These are phyloP conservation scores for Saccharata proteae DNA, from an alignment of 2,329 filamentous ascomycete species.

Conservation along the genomic window DNA sequence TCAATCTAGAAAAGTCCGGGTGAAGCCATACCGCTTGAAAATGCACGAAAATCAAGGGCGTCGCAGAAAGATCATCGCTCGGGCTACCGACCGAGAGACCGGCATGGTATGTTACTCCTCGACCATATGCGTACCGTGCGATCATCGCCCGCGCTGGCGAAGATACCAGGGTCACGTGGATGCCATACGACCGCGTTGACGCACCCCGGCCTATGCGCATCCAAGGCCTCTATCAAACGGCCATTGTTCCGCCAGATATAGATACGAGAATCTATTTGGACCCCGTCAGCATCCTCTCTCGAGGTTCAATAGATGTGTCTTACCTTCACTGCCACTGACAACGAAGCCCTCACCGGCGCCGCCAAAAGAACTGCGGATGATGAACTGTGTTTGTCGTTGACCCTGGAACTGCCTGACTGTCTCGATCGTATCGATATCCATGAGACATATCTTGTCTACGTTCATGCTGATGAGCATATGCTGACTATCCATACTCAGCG, in stretches of 20 bases:
- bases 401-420: slow-evolving; percentile 65
- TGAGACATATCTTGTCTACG: slow-evolving; percentile 63
- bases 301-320: slow-evolving; percentile 12
- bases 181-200: slow-evolving; percentile 90
- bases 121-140: slow-evolving; percentile 73
- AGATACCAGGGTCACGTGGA: slow-evolving; percentile 66
- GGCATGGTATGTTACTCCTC: neutral
- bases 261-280: slow-evolving; percentile 49
- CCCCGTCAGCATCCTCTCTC: slow-evolving; percentile 12
- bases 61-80: too few relatives aligned
- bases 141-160: slow-evolving; percentile 88
- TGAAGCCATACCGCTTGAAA: too few relatives aligned
- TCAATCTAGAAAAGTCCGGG: too few relatives aligned
- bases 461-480: slow-evolving; percentile 73
- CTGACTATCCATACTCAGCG: slow-evolving; percentile 68
- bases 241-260: slow-evolving; percentile 89
- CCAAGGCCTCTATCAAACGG: slow-evolving; percentile 59
- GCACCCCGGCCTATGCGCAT: slow-evolving; percentile 60
- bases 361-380: slow-evolving; percentile 76
- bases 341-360: slow-evolving; percentile 89
- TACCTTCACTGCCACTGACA: slow-evolving; percentile 82
- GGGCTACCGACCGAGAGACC: neutral
- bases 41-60: too few relatives aligned
- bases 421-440: slow-evolving; percentile 63
- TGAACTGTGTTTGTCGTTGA: slow-evolving; percentile 59